These are phyloP conservation scores for Xanthoceras sorbifolium DNA, from an alignment of 345 rosid species.

Conservation along the genomic window DNA sequence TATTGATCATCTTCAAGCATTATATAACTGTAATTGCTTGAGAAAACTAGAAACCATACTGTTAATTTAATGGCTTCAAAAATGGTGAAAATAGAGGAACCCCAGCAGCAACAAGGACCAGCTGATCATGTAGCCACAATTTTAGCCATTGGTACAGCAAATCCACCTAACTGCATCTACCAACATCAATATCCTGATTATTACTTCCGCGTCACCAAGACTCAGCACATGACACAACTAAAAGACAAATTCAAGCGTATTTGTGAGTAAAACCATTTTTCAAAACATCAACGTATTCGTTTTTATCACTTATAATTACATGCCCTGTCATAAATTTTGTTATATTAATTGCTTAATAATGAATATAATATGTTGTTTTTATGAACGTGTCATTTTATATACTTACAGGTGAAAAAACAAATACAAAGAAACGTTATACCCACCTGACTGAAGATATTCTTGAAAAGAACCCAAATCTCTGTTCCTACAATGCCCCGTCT, in stretches of 20 bases:
- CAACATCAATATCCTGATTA: not conserved
- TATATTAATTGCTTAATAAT: too few relatives aligned
- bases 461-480: not conserved
- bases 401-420: too few relatives aligned
- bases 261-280: not conserved
- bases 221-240: not conserved
- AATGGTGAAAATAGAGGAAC: not conserved
- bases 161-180: not conserved
- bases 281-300: too few relatives aligned
- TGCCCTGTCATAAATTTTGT: too few relatives aligned
- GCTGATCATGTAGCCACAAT: not conserved
- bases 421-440: too few relatives aligned
- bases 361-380: too few relatives aligned
- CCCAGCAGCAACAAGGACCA: not conserved
- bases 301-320: too few relatives aligned
- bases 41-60: too few relatives aligned
- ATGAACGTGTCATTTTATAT: too few relatives aligned
- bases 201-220: not conserved
- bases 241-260: not conserved
- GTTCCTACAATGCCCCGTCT: conserved; percentile 31
- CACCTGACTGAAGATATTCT: conserved; percentile 24
- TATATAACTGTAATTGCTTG: too few relatives aligned
- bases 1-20: too few relatives aligned
- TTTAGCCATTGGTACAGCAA: not conserved
- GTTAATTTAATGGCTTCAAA: not conserved